Evolutionary conservation across 306 rosid genomes (phyloP).

Genomic region (Castanopsis chinensis): DNA sequence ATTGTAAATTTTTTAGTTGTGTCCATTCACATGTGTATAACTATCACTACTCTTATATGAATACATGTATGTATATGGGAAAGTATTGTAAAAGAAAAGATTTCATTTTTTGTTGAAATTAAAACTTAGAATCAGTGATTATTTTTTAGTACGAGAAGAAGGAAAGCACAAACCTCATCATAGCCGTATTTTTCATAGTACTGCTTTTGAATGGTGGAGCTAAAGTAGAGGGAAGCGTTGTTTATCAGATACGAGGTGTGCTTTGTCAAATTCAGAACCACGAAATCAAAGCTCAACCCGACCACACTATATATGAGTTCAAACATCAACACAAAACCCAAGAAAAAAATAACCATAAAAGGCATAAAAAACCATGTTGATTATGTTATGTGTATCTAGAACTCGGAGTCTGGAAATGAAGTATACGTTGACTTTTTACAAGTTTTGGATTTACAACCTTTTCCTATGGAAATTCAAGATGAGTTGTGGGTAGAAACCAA

Average conservation of each 20-base stretch:
- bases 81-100: background rate
- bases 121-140: background rate
- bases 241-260: constrained; percentile 79
- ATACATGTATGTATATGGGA: background rate
- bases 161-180: constrained; percentile 47
- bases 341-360: background rate
- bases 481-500: constrained; percentile 79
- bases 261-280: constrained; percentile 76
- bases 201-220: constrained; percentile 63
- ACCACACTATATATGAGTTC: constrained; percentile 54
- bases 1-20: no score
- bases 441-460: constrained; percentile 37
- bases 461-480: constrained; percentile 72
- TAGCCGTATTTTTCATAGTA: constrained; percentile 68
- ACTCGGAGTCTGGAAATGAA: no score
- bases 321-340: background rate
- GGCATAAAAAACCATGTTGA: background rate
- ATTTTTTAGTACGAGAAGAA: background rate
- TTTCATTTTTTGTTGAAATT: background rate
- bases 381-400: no score
- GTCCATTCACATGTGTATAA: no score
- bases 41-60: background rate
- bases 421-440: no score
- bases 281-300: constrained; percentile 85
- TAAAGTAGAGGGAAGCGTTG: constrained; percentile 77